These are phyloP conservation scores for Climacium dendroides DNA, from an alignment of 225 moss, liverwort and hornwort genomes.

Conservation along the genomic window DNA sequence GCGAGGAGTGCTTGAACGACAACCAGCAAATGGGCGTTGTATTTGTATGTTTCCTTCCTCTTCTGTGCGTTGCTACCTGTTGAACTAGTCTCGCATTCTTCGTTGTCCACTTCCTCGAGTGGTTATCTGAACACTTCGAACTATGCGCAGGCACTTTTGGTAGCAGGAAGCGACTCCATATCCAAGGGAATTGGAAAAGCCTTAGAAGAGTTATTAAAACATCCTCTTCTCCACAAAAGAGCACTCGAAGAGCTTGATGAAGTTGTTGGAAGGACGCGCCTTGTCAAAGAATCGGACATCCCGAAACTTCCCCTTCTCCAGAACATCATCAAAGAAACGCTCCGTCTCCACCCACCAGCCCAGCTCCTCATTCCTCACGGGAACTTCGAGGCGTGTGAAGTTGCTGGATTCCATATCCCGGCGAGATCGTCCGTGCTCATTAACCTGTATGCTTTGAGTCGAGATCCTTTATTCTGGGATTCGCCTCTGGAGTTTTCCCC, in stretches of 20 bases:
- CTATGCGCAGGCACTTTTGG: slow-evolving; percentile 16
- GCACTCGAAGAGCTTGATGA: slow-evolving; percentile 36
- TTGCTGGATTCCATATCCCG: slow-evolving; percentile 42
- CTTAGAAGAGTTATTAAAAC: slow-evolving; percentile 20
- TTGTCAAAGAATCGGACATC: slow-evolving; percentile 40
- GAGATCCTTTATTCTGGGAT: slow-evolving; percentile 37
- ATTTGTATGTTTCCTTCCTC: slow-evolving; percentile 10
- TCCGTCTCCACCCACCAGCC: slow-evolving; percentile 35
- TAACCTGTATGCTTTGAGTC: slow-evolving; percentile 41
- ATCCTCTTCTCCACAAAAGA: slow-evolving; percentile 1
- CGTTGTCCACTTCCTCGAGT: background rate
- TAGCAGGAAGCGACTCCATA: slow-evolving; percentile 27
- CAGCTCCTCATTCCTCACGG: slow-evolving; percentile 33
- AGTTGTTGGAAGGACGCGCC: slow-evolving; percentile 26
- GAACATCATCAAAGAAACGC: slow-evolving; percentile 40
- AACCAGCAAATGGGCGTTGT: slow-evolving; percentile 29
- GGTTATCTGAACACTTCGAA: background rate
- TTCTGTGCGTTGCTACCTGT: background rate
- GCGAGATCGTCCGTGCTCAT: slow-evolving; percentile 24
- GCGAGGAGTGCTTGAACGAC: slow-evolving; percentile 12
- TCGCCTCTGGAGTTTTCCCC: slow-evolving; percentile 31
- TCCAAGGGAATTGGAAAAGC: slow-evolving; percentile 11
- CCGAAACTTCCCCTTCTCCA: slow-evolving; percentile 28
- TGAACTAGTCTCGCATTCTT: background rate
- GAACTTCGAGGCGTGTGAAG: slow-evolving; percentile 18